Evolutionary conservation across 202 grass and related monocot genomes (phyloP).

Genomic region (Setaria italica): DNA sequence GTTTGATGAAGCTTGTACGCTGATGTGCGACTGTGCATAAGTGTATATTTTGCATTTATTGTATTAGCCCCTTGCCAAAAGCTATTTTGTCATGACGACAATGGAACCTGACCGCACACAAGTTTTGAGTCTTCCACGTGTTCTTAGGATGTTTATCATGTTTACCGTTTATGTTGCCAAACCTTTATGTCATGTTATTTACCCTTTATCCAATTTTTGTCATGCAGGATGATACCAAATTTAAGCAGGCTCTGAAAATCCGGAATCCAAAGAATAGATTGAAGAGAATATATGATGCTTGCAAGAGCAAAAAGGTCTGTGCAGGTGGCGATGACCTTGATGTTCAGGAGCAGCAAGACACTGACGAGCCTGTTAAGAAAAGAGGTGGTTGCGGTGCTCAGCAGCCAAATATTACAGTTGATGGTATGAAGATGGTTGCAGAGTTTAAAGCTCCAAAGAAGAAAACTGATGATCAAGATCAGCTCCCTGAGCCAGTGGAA

Average conservation of each 20-base stretch:
- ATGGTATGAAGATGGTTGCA: conserved; percentile 99
- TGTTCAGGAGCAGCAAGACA: conserved; percentile 77
- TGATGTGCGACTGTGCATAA: background rate
- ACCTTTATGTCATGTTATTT: conserved; percentile 23
- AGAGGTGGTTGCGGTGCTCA: conserved; percentile 92
- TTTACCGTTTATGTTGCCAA: conserved; percentile 11
- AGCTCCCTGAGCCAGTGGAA: conserved; percentile 93
- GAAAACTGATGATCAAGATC: conserved; percentile 89
- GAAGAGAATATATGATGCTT: conserved; percentile 97
- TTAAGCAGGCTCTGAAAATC: conserved; percentile 97
- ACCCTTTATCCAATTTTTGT: conserved; percentile 2
- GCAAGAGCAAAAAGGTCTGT: conserved; percentile 95
- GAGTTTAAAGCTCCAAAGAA: conserved; percentile 94
- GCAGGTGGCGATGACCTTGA: conserved; percentile 89
- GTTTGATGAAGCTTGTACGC: background rate
- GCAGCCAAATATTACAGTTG: conserved; percentile 97
- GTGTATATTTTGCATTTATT: background rate
- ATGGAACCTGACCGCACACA: background rate
- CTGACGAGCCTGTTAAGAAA: conserved; percentile 83
- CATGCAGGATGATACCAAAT: conserved; percentile 83
- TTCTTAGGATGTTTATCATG: background rate
- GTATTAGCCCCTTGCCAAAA: background rate
- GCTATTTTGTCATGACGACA: background rate
- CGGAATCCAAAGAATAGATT: conserved; percentile 89
- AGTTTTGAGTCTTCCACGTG: background rate